These are phyloP conservation scores for Articulospora tetracladia DNA, from an alignment of 495 filamentous ascomycete genomes.

Conservation along the genomic window DNA sequence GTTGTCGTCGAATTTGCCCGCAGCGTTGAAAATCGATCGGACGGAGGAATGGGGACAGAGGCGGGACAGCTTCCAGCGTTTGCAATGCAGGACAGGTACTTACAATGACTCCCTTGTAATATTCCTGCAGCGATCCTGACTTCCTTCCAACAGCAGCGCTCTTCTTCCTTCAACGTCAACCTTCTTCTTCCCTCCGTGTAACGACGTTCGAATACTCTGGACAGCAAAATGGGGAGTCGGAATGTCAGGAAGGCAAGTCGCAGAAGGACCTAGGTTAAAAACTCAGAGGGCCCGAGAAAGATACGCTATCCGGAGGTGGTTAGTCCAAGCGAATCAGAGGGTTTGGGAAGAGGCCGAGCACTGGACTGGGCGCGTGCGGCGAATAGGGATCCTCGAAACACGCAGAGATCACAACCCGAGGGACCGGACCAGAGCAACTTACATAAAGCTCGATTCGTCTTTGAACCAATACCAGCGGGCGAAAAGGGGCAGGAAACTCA, in stretches of 20 bases:
- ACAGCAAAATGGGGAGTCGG: constrained; percentile 4
- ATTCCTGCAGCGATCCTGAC: constrained; percentile 7
- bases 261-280: too few species aligned
- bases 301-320: too few species aligned
- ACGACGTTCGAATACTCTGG: constrained; percentile 22
- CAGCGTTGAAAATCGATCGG: not conserved
- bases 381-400: too few species aligned
- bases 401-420: too few species aligned
- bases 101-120: not conserved
- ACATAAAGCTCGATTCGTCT: not conserved
- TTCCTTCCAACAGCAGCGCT: not conserved
- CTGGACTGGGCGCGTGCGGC: too few species aligned
- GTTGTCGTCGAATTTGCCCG: not conserved
- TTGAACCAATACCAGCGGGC: too few species aligned
- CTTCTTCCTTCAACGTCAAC: constrained; percentile 25
- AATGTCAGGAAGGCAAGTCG: constrained; percentile 19
- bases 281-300: too few species aligned
- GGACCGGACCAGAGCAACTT: constrained; percentile 2
- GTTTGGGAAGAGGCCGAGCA: too few species aligned
- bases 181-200: constrained; percentile 24
- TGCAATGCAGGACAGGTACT: not conserved
- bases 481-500: too few species aligned
- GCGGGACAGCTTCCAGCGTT: not conserved
- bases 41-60: not conserved
- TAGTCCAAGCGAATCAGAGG: too few species aligned